Base-by-base conservation (phyloP, 805 yeast species). In the Candida golubevii region DNA sequence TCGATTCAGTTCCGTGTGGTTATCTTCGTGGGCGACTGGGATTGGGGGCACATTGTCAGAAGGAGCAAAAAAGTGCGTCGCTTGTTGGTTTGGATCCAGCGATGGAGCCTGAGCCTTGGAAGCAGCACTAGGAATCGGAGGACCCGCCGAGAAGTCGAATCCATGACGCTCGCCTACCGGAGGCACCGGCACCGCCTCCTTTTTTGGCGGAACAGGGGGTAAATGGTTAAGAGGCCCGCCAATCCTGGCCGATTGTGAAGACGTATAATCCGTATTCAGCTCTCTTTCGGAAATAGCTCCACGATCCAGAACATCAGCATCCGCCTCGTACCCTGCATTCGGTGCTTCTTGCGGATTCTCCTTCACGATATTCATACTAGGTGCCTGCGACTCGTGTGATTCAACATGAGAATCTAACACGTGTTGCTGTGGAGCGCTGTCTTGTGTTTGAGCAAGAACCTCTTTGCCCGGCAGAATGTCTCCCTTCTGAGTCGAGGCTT, bases 301-400 rank as follows among this genome's bases (percentile, higher is more conserved):
- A 14, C 56, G 57, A 47, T 66, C 73, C 12, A 72, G 67, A 10
- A 63, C 50, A 41, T 71, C 75, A 38, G 78, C 85, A 56, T 84
- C 89, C 0, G 88, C 88, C 44, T 84, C 88, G 55, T 82, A 82
- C 0, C 88, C 88, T 1, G 87, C 77, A 8, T 67, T 68, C 38
- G 59, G 64, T 4, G 55, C 45, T 1, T 58, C 66, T 10, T 32
- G 47, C 12, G 18, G 29, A 15, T 5, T 36, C 2, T 44, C 42
- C 9, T 39, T 33, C 28, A 39, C 42, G 13, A 44, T 44, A 14
- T 26, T 38, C 46, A 43, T 43, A 18, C 26, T 38, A 15, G 12
- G 39, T 29, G 34, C 18, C 8, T 18, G 35, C 9, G n/a, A 11
- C 15, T 32, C 33, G 3, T 11, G 15, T 12, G n/a, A n/a, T 18